Evolutionary conservation across 192 early-diverging fungal species (phyloP).

Genomic region (Dissophora globulifera): DNA sequence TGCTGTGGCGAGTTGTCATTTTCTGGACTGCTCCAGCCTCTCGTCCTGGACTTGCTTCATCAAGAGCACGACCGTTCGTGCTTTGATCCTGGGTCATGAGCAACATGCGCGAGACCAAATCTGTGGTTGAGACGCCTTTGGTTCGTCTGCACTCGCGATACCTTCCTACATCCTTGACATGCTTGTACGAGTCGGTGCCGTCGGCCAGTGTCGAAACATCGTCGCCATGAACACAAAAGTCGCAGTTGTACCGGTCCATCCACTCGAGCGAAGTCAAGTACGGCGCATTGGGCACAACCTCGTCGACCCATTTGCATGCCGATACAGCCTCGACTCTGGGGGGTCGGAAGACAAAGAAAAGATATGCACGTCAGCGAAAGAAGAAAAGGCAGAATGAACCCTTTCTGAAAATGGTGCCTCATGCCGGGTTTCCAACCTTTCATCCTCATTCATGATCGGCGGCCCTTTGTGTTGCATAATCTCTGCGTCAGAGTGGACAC

Average conservation of each 20-base stretch:
- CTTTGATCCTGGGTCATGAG: constrained; percentile 70
- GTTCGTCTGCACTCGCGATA: constrained; percentile 92
- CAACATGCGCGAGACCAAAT: constrained; percentile 94
- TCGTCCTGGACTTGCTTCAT: too few relatives aligned
- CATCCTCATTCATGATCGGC: constrained; percentile 92
- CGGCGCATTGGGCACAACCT: constrained; percentile 88
- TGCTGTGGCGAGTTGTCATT: not conserved
- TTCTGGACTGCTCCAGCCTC: too few relatives aligned
- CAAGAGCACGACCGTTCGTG: too few relatives aligned
- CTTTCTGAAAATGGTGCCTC: too few relatives aligned
- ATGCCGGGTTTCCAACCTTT: constrained; percentile 79
- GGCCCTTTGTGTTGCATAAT: constrained; percentile 92
- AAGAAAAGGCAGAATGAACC: too few relatives aligned
- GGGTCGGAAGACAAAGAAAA: too few relatives aligned
- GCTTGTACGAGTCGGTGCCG: constrained; percentile 91
- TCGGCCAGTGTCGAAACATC: constrained; percentile 94
- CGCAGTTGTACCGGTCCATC: constrained; percentile 84
- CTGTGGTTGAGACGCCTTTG: constrained; percentile 91
- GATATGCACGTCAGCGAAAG: too few relatives aligned
- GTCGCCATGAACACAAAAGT: constrained; percentile 96
- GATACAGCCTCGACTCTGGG: constrained; percentile 89
- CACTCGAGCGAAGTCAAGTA: constrained; percentile 86
- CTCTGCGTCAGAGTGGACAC: constrained; percentile 93
- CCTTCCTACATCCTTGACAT: constrained; percentile 89
- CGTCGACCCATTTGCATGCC: constrained; percentile 90